Conservation (phyloP, 192 early-diverging fungal species). For the Coemansia reversa region DNA sequence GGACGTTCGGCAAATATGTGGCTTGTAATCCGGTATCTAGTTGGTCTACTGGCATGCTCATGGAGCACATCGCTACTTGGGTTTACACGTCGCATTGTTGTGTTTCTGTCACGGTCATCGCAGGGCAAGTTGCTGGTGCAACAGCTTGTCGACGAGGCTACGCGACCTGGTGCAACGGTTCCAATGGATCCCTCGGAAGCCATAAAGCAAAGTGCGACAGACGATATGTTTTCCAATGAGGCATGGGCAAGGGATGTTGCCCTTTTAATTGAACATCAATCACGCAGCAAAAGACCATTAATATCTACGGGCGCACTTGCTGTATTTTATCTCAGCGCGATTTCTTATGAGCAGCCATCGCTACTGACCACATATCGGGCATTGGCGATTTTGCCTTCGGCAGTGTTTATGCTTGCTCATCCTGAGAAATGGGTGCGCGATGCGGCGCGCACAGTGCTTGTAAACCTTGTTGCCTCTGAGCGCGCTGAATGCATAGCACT, state of each 20-base stretch:
- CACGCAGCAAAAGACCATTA: slow-evolving; percentile 4
- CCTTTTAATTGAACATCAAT: slow-evolving; percentile 6
- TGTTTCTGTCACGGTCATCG: slow-evolving; percentile 45
- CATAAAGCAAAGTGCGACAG: slow-evolving; percentile 11
- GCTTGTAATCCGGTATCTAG: slow-evolving; percentile 35
- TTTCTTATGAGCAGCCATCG: slow-evolving; percentile 39
- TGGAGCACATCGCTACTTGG: slow-evolving; percentile 33
- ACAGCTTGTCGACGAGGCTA: slow-evolving; percentile 23
- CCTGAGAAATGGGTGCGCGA: slow-evolving; percentile 47
- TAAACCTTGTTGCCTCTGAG: slow-evolving; percentile 40
- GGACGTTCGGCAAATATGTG: slow-evolving; percentile 21
- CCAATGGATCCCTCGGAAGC: slow-evolving; percentile 15
- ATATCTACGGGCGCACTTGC: slow-evolving; percentile 37
- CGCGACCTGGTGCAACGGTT: slow-evolving; percentile 17
- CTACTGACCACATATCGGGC: slow-evolving; percentile 19
- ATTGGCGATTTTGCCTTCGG: slow-evolving; percentile 30
- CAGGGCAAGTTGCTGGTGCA: slow-evolving; percentile 35
- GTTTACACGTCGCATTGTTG: slow-evolving; percentile 34
- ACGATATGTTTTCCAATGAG: slow-evolving; percentile 22
- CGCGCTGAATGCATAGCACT: slow-evolving; percentile 19
- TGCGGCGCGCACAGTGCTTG: slow-evolving; percentile 41
- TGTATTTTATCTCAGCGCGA: slow-evolving; percentile 41
- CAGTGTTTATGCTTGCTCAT: slow-evolving; percentile 38
- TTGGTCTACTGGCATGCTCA: slow-evolving; percentile 19
- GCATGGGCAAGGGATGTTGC: slow-evolving; percentile 31